Conservation (phyloP, 495 filamentous ascomycete species). For the Niebla homalea region DNA sequence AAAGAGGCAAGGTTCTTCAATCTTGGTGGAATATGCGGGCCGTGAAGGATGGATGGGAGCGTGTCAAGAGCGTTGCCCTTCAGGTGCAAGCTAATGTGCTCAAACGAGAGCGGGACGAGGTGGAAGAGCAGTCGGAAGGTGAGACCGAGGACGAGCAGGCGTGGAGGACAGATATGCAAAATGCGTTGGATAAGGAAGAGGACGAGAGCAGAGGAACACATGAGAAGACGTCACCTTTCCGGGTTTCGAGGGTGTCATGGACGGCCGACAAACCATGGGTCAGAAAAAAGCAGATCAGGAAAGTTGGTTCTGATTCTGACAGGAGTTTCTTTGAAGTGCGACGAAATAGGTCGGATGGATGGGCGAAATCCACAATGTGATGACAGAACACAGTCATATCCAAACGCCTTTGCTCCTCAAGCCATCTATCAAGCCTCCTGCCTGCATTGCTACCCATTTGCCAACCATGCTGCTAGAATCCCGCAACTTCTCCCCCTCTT, state of each 20-base stretch:
- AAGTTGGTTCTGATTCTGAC: too few species aligned
- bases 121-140: background rate
- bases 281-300: too few species aligned
- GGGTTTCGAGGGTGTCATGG: too few species aligned
- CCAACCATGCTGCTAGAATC: conserved; percentile 44
- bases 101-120: background rate
- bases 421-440: conserved; percentile 46
- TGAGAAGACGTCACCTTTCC: too few species aligned
- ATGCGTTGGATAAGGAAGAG: background rate
- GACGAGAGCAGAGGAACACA: background rate
- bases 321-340: too few species aligned
- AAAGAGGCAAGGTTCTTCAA: conserved; percentile 1
- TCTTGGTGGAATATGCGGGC: conserved; percentile 28
- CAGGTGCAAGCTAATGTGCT: background rate
- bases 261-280: background rate
- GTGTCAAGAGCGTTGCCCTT: background rate
- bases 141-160: background rate
- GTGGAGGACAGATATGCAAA: background rate
- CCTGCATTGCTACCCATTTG: conserved; percentile 69
- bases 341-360: too few species aligned
- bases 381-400: conserved; percentile 26
- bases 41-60: conserved; percentile 7
- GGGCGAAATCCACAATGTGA: too few species aligned
- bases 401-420: conserved; percentile 50
- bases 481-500: conserved; percentile 49